Base-by-base conservation (phyloP, 768 basidiomycete species). In the Xerocomellus chrysenteron region DNA sequence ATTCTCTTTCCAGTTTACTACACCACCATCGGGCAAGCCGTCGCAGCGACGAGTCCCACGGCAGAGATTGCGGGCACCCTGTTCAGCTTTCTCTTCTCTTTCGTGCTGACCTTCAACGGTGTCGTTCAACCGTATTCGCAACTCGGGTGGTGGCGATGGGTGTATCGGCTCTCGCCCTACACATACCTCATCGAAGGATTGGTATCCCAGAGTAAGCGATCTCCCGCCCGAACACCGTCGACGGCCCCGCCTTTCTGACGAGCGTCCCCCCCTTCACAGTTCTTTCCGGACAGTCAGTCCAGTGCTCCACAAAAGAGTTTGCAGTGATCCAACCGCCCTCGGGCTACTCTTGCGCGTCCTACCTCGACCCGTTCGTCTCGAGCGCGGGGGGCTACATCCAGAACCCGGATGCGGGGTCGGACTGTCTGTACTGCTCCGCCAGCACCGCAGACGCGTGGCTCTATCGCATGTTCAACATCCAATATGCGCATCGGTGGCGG, bases 61-160 rank as follows among this genome's bases (percentile, higher is more conserved):
- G 76, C 83, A 0, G 82, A 85, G 64, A 82, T 86, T 26, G 81
- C 85, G 2, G 81, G 80, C 0, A 66, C 88, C 14, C 54, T 86
- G 48, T 86, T 81, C 64, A 80, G 79, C 39, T 78, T 82, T 50
- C 60, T 86, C 12, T 86, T 87, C 63, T 80, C 82, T 0, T 86
- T 88, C 60, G 79, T 86, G 37, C 63, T 88, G 51, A 83, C 76
- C n/a, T 87, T 88, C 64, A 78, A 87, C 58, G 87, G 86, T 57
- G 84, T 88, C 37, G 65, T 90, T 4, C 88, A 90, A 61, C 87
- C 87, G 8, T 85, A 74, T 64, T 61, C 75, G 9, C 74, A 76
- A 11, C 35, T 89, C 3, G 81, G 82, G 12, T 86, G 85, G 82
- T 90, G 87, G 87, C 65, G 70, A 50, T 89, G 87, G 86, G 86